Evolutionary conservation across 441 rosid genomes (phyloP), one percentile per base, ranked within the genome.

Genomic region (Populus tomentosa): DNA sequence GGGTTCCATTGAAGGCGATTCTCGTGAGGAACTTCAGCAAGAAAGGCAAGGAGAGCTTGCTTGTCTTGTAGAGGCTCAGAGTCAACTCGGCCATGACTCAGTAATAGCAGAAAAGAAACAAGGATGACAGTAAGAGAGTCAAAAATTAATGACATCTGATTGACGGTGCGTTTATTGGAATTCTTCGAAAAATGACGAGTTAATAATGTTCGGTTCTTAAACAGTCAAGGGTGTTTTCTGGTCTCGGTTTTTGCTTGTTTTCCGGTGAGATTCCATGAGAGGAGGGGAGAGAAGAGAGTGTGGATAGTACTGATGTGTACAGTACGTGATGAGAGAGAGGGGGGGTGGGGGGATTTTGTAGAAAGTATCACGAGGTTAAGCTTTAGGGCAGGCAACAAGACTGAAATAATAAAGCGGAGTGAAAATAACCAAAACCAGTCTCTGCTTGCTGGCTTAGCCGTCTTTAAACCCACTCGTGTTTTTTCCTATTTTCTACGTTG

Each of bases 31-130:
- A 82, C 85, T 61, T n/a, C 72, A 1, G 82, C 50, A 63, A 91
- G 73, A 86, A 95, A 95, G 7, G 86, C 74, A 82, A 95, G 89
- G 75, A 95, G 96, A 0, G 97, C 92, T 89, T 89, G 95, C 85
- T 85, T 93, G 76, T 93, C 98, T 67, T 82, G 82, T 18, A 82
- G 46, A 6, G 95, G 94, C 87, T 92, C 97, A 24, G 98, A 83
- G 76, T 38, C 72, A 24, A 85, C 90, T 78, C 85, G 88, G 0
- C 70, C 64, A 46, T 69, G 61, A 82, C 86, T 81, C 67, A 85
- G 20, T 61, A 85, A 16, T 62, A 85, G 66, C 74, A 80, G 65
- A 26, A 74, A 32, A 28, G 64, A 75, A 71, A 84, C 63, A 6
- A 83, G 40, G 70, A 53, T 70, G 35, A 72, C 53, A 69, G 69